Evolutionary conservation across 176 grass and related monocot genomes (phyloP).

Genomic region (Cenchrus americanus): DNA sequence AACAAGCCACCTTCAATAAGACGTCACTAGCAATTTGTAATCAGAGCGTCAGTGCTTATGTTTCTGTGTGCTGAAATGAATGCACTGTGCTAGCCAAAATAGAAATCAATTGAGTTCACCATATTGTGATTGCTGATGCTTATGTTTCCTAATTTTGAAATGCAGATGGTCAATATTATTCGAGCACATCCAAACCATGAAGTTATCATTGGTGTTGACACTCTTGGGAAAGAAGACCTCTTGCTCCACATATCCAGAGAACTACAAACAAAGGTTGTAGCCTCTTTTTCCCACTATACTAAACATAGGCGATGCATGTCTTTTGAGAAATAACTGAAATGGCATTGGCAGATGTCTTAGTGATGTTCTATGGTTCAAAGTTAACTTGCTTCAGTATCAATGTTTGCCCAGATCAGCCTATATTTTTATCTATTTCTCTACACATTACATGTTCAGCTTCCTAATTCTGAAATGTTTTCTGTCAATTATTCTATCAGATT

Average conservation of each 20-base stretch:
- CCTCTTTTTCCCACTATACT: constrained; percentile 12
- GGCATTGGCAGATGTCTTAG: not conserved
- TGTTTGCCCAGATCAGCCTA: not conserved
- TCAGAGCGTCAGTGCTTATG: not conserved
- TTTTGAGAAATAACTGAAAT: not conserved
- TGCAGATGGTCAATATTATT: constrained; percentile 70
- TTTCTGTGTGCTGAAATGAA: constrained; percentile 21
- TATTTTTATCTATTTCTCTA: not conserved
- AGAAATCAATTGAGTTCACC: constrained; percentile 6
- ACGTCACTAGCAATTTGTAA: constrained; percentile 6
- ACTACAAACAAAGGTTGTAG: constrained; percentile 64
- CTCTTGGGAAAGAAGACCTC: constrained; percentile 83
- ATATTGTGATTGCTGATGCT: not conserved
- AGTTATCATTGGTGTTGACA: constrained; percentile 73
- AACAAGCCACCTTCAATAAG: not conserved
- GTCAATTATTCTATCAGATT: constrained; percentile 53
- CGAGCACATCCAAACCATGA: constrained; percentile 71
- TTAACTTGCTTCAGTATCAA: constrained; percentile 21
- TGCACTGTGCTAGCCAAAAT: constrained; percentile 2
- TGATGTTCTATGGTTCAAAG: not conserved
- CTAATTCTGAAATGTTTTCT: not conserved
- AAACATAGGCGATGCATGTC: not conserved
- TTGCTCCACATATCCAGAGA: constrained; percentile 77
- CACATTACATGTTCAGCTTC: not conserved
- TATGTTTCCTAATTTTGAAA: constrained; percentile 32